Conservation (phyloP, 1,284 basidiomycete species). For the Somion occarium region DNA sequence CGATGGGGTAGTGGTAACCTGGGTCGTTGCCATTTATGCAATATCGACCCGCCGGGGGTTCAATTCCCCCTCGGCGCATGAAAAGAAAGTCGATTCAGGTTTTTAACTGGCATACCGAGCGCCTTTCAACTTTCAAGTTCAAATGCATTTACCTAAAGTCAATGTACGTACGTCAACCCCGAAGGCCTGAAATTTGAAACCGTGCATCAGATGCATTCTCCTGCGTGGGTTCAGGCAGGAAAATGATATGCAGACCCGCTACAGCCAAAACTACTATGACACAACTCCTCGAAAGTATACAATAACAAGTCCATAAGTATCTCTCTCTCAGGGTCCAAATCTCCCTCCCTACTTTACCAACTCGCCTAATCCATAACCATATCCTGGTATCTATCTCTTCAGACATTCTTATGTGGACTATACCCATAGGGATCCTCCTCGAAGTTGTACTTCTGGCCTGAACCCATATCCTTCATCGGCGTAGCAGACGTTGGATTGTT, state of each 20-base stretch:
- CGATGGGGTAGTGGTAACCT: no score
- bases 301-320: background rate
- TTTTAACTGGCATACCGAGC: no score
- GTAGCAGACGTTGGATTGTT: constrained; percentile 6
- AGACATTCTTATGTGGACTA: background rate
- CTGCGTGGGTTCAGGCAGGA: no score
- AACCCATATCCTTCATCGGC: constrained; percentile 13
- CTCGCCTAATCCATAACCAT: background rate
- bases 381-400: background rate
- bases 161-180: no score
- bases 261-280: constrained; percentile 3
- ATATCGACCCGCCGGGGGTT: constrained; percentile 59
- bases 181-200: no score
- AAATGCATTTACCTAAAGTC: no score
- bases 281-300: background rate
- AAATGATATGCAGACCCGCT: constrained; percentile 3
- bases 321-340: background rate
- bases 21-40: no score
- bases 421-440: constrained; percentile 10
- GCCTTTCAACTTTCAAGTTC: no score
- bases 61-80: constrained; percentile 50
- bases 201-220: no score
- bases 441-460: constrained; percentile 5
- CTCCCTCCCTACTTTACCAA: background rate
- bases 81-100: no score